Evolutionary conservation across 345 rosid species (phyloP), one percentile per base, ranked within the genome.

Genomic region (Rhodamnia argentea): DNA sequence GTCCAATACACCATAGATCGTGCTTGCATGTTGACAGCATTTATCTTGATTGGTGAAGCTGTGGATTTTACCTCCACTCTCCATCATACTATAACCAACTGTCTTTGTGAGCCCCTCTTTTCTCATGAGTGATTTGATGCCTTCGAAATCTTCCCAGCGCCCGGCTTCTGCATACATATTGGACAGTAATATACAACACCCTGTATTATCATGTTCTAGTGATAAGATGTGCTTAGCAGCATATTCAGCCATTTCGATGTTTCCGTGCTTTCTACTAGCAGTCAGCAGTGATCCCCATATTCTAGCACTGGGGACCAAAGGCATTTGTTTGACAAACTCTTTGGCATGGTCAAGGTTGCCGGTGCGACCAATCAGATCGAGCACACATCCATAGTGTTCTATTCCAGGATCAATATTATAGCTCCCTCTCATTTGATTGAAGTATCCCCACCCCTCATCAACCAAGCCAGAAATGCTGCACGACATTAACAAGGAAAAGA

Each of bases 141-240:
- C 86, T 56, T 94, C 87, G 9, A 90, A 94, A 86, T 95, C 95
- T 83, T 93, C 93, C 95, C 92, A 90, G 85, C 94, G 92, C 85
- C 95, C 97, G 64, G 96, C 94, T 90, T 96, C 94, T 14, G 94
- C 92, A 86, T 94, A 95, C 96, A 96, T 92, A 58, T 92, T 94
- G 23, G 96, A 88, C 27, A 96, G 94, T 89, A 95, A 86, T 87
- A 95, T 86, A 76, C 91, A 95, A 86, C 95, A 95, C 32, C 99
- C 97, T 20, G 96, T 95, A 84, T 95, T 96, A 83, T 93, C 94
- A 54, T 93, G 96, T 47, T 92, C 90, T 29, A 89, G 40, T 15
- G 87, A 88, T 52, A 92, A 90, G 51, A 92, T 84, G 51, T 89
- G 89, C 82, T 87, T 90, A 27, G 94, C 92, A 50, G 95, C 96